Conservation (phyloP, 1,284 basidiomycete species). For the Mixia osmundae region DNA sequence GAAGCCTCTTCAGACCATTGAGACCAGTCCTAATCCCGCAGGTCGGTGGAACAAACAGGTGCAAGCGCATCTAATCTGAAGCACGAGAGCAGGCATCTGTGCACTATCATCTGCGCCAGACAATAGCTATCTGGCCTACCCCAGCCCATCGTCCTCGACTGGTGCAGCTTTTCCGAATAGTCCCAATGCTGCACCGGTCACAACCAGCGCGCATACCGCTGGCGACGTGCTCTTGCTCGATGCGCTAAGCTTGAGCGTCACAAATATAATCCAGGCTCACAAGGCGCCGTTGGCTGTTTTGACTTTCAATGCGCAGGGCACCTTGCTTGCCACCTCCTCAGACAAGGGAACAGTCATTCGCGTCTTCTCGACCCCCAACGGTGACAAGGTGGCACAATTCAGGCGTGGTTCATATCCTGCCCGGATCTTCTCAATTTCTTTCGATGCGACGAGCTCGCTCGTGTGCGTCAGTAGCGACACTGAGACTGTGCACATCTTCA, state of each 20-base stretch:
- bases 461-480: constrained; percentile 77
- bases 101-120: constrained; percentile 90
- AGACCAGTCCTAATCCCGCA: constrained; percentile 84
- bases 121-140: constrained; percentile 82
- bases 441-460: constrained; percentile 61
- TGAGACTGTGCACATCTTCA: constrained; percentile 94
- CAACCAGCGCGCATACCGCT: constrained; percentile 29
- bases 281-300: constrained; percentile 77
- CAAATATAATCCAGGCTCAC: constrained; percentile 93
- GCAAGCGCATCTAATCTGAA: no score
- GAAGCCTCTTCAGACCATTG: constrained; percentile 90
- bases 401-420: constrained; percentile 66
- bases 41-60: constrained; percentile 33
- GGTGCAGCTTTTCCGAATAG: constrained; percentile 34
- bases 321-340: constrained; percentile 74
- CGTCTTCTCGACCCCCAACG: constrained; percentile 73
- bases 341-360: constrained; percentile 95
- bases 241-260: constrained; percentile 65
- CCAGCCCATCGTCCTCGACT: constrained; percentile 71
- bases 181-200: constrained; percentile 24
- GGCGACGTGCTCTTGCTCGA: constrained; percentile 87
- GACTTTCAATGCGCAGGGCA: constrained; percentile 64
- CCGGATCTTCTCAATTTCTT: constrained; percentile 72
- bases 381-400: constrained; percentile 88
- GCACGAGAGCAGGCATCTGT: constrained; percentile 50